Percentiles rank a stretch among this genome's conserved stretches.
These are phyloP conservation scores for Pseudogymnoascus sp. DNA, from an alignment of 2,329 filamentous ascomycete genomes.

Conservation along the genomic window DNA sequence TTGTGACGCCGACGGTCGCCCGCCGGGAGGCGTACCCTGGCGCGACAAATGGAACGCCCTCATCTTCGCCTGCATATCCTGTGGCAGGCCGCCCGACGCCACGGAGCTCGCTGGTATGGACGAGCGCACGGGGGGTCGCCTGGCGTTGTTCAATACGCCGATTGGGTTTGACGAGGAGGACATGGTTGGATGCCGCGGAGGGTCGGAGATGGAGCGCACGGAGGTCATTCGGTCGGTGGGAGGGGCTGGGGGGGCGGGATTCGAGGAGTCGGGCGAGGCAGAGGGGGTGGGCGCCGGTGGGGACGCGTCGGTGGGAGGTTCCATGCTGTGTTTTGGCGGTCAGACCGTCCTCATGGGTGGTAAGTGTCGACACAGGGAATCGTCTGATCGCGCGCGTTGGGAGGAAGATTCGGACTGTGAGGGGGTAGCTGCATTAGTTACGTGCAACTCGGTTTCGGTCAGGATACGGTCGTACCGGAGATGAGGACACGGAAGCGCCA, in stretches of 20 bases:
- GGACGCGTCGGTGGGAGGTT: background rate
- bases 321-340: background rate
- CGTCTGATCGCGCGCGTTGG: background rate
- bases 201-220: conserved; percentile 51
- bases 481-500: background rate
- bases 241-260: conserved; percentile 7
- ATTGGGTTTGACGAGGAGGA: conserved; percentile 76
- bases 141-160: conserved; percentile 61
- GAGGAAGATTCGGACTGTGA: background rate
- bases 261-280: background rate
- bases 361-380: background rate
- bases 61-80: conserved; percentile 61
- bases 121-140: conserved; percentile 40
- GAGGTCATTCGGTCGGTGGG: conserved; percentile 46
- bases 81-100: conserved; percentile 43
- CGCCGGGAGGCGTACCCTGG: conserved; percentile 43
- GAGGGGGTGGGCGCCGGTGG: background rate
- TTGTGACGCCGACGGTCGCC: conserved; percentile 20
- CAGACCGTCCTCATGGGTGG: background rate
- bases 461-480: background rate
- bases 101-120: conserved; percentile 22
- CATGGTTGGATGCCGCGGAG: conserved; percentile 49
- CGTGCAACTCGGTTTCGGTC: background rate
- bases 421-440: background rate
- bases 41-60: conserved; percentile 60